phyloP scores from a whole-genome alignment of 2,329 filamentous ascomycete species.

The Colletotrichum lindemuthianum region DNA sequence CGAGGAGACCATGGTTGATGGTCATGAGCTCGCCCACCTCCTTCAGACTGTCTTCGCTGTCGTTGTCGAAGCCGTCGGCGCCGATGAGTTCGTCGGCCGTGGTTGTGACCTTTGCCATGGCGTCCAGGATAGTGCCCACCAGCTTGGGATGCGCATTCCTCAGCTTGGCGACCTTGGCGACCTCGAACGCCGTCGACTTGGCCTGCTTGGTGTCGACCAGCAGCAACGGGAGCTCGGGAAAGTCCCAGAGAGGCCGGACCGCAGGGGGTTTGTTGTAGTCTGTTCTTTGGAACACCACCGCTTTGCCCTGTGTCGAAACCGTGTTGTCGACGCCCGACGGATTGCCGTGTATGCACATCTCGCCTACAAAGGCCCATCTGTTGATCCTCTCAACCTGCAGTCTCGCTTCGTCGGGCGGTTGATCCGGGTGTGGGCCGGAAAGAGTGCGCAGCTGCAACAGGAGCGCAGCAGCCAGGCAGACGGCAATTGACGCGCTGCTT shows the following conservation, averaged over 20 bases:
- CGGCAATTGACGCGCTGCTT: conserved; percentile 92
- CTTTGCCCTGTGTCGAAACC: conserved; percentile 91
- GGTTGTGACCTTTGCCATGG: conserved; percentile 79
- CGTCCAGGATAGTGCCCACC: conserved; percentile 82
- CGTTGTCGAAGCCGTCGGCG: conserved; percentile 73
- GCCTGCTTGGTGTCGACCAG: conserved; percentile 89
- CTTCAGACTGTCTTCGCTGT: conserved; percentile 71
- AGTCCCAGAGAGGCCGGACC: conserved; percentile 82
- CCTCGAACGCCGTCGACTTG: conserved; percentile 86
- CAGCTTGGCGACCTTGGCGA: conserved; percentile 83
- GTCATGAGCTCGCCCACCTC: conserved; percentile 88
- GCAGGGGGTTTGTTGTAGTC: conserved; percentile 81
- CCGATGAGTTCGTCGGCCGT: conserved; percentile 65
- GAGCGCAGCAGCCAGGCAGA: conserved; percentile 86
- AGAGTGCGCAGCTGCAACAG: conserved; percentile 89
- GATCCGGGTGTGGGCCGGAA: conserved; percentile 90
- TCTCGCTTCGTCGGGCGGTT: conserved; percentile 86
- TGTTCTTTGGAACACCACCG: conserved; percentile 86
- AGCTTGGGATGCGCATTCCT: conserved; percentile 78
- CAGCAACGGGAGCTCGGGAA: conserved; percentile 90
- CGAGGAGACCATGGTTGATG: conserved; percentile 92
- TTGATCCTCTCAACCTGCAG: conserved; percentile 95
- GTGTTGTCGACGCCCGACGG: conserved; percentile 98
- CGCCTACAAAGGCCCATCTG: conserved; percentile 95
- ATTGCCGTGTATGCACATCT: conserved; percentile 97